Conservation (phyloP, 345 rosid genomes). For the Mangifera indica region DNA sequence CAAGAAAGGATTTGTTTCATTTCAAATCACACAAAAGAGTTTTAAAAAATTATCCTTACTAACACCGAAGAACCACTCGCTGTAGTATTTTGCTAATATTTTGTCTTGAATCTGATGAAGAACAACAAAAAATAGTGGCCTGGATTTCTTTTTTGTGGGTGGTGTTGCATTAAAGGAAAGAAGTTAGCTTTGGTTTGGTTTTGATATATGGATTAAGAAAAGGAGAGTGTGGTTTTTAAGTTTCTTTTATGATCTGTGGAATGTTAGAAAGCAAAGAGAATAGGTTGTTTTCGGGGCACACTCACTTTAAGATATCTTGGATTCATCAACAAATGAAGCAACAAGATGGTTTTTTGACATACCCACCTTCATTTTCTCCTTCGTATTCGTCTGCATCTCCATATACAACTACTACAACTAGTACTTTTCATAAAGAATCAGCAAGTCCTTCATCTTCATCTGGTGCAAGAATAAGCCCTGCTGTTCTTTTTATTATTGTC, state of each 20-base stretch:
- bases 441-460: conserved; percentile 43
- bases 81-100: neutral
- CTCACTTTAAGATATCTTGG: conserved; percentile 52
- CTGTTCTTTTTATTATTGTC: conserved; percentile 72
- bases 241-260: conserved; percentile 32
- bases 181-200: neutral
- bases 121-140: neutral
- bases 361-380: conserved; percentile 46
- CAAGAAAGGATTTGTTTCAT: neutral
- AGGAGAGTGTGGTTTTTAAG: conserved; percentile 22
- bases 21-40: conserved; percentile 6
- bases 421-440: conserved; percentile 42
- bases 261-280: conserved; percentile 32
- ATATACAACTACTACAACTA: neutral
- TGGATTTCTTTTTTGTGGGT: conserved; percentile 14
- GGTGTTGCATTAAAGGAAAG: conserved; percentile 1
- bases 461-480: conserved; percentile 73
- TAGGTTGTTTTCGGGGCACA: conserved; percentile 30
- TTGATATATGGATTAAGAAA: neutral
- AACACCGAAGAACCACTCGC: conserved; percentile 11
- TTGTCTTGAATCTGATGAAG: conserved; percentile 15
- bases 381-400: conserved; percentile 21
- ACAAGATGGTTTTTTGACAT: conserved; percentile 51
- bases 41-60: neutral
- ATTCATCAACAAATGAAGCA: conserved; percentile 46